Percentiles rank a stretch among this genome's conserved stretches.
Evolutionary conservation across 2,329 filamentous ascomycete species (phyloP).

Genomic region (Fusarium sororula): DNA sequence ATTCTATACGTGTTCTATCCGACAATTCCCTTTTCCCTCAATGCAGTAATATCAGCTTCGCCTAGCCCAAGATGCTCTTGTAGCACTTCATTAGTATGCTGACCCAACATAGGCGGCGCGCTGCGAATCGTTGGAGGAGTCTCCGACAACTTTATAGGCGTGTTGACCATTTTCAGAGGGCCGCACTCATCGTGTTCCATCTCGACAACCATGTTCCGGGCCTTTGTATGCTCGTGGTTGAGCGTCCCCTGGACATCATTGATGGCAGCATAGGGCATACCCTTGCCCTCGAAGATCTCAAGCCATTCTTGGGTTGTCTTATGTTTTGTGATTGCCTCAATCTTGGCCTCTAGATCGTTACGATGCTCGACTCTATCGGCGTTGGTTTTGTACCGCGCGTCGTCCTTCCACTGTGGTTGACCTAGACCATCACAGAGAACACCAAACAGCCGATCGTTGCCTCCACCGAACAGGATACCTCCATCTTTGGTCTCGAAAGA

Average conservation of each 20-base stretch:
- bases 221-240: slow-evolving; percentile 83
- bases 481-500: slow-evolving; percentile 80
- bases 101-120: slow-evolving; percentile 83
- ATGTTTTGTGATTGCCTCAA: slow-evolving; percentile 77
- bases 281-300: slow-evolving; percentile 84
- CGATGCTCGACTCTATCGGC: slow-evolving; percentile 74
- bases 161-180: slow-evolving; percentile 88
- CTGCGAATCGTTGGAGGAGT: slow-evolving; percentile 78
- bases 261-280: slow-evolving; percentile 91
- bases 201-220: slow-evolving; percentile 89
- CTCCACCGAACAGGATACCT: slow-evolving; percentile 75
- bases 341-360: slow-evolving; percentile 77
- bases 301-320: slow-evolving; percentile 92
- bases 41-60: slow-evolving; percentile 64
- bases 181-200: slow-evolving; percentile 86
- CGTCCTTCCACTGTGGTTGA: slow-evolving; percentile 66
- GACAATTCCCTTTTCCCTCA: slow-evolving; percentile 75
- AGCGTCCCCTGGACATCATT: slow-evolving; percentile 91
- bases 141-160: slow-evolving; percentile 92
- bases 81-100: slow-evolving; percentile 86
- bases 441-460: slow-evolving; percentile 76
- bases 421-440: slow-evolving; percentile 70
- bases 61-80: slow-evolving; percentile 68
- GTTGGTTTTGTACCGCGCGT: slow-evolving; percentile 69
- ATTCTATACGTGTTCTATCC: slow-evolving; percentile 48